Evolutionary conservation across 495 filamentous ascomycete genomes (phyloP), one percentile per base, ranked within the genome.

Genomic region (Aspergillus conjunctus): DNA sequence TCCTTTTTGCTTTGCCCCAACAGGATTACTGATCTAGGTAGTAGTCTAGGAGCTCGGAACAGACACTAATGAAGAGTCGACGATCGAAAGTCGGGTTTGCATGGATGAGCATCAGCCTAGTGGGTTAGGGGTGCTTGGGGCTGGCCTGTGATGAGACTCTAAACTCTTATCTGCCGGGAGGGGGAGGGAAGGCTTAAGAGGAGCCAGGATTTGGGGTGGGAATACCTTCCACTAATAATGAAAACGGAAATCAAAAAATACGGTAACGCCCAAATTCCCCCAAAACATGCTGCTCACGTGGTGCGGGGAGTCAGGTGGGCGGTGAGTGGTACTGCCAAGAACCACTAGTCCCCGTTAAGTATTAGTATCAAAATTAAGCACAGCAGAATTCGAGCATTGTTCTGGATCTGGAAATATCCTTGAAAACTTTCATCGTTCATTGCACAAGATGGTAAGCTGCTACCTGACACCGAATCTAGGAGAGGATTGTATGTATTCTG

Each of bases 291-390:
- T 51, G 39, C 34, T 59, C 43, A 56, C 58, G 31, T 37, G 58
- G 11, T 48, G 34, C 20, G 51, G 39, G 58, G 26, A 51, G 45
- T 61, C 54, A 65, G 14, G 60, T 62, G 57, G 62, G 66, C 66
- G 52, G 58, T 60, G 51, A 48, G 34, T 52, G 54, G 58, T 18
- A 32, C 20, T 10, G n/a, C 10, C 17, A 15, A 3, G 18, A 22
- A 3, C 2, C 26, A 34, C 49, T 51, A 51, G 17, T 30, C 49
- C 49, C 3, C 8, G 9, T 17, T 51, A 15, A 21, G 26, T 1
- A n/a, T 15, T 51, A 51, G 48, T 15, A 20, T 20, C 17, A 20
- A 46, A 46, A 17, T 48, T 48, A 10, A 20, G 44, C 17, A 9
- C 44, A 22, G 44, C 44, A 20, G 44, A 48, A 48, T 48, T 48